A percentile compares a stretch with the other conserved stretches of the same genome.
phyloP scores from a whole-genome alignment of 2,329 filamentous ascomycete species.

The Hypomyces rosellus region DNA sequence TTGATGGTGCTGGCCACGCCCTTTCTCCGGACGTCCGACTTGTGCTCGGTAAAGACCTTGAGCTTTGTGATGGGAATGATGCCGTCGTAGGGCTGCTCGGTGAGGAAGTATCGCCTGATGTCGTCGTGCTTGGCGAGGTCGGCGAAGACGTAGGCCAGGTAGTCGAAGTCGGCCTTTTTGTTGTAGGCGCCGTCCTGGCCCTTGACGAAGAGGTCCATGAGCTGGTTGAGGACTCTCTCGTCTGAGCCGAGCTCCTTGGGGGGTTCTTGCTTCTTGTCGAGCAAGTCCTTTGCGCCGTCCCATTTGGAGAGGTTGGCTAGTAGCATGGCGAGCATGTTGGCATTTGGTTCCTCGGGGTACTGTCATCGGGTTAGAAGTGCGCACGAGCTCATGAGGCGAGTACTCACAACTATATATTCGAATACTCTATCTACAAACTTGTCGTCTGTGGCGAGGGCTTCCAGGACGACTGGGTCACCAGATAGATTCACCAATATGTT shows the following conservation, averaged over 20 bases:
- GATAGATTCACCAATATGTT: conserved; percentile 86
- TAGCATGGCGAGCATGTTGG: conserved; percentile 83
- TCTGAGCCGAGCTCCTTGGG: conserved; percentile 68
- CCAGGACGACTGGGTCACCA: conserved; percentile 68
- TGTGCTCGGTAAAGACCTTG: conserved; percentile 89
- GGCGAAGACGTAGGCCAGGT: conserved; percentile 89
- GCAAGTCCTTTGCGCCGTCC: conserved; percentile 62
- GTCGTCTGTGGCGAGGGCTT: conserved; percentile 69
- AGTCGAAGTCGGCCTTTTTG: conserved; percentile 80
- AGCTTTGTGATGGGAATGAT: conserved; percentile 90
- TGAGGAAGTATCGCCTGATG: conserved; percentile 68
- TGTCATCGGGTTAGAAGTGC: conserved; percentile 24
- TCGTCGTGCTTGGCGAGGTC: conserved; percentile 79
- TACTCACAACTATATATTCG: conserved; percentile 63
- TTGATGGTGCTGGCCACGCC: conserved; percentile 97
- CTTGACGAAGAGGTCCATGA: conserved; percentile 95
- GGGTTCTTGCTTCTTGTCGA: conserved; percentile 60
- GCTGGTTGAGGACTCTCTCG: conserved; percentile 73
- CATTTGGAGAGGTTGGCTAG: conserved; percentile 87
- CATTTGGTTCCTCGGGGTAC: conserved; percentile 70
- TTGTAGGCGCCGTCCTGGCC: conserved; percentile 79
- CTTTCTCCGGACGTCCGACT: conserved; percentile 73
- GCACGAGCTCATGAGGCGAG: neutral
- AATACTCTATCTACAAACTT: conserved; percentile 72
- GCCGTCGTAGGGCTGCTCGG: conserved; percentile 66